Conservation (phyloP, 1,284 basidiomycete genomes). For the Ganoderma boninense region DNA sequence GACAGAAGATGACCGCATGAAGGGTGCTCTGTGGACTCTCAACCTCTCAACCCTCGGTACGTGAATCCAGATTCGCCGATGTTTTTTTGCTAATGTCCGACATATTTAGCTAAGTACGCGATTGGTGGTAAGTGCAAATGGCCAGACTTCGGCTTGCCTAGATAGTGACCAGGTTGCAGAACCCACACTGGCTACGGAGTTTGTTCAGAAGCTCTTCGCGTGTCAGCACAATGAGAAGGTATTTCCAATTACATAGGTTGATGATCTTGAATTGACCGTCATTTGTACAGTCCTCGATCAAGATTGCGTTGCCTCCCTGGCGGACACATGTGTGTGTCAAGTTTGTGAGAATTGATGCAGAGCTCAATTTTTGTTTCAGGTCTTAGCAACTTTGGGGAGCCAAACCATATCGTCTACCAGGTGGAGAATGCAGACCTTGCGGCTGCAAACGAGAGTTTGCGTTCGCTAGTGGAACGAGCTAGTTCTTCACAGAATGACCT, state of each 20-base stretch:
- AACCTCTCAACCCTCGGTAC: constrained; percentile 68
- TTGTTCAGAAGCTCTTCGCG: constrained; percentile 61
- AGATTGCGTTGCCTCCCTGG: constrained; percentile 64
- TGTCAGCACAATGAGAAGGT: constrained; percentile 80
- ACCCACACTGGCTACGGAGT: constrained; percentile 56
- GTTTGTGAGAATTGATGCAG: neutral
- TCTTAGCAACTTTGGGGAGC: constrained; percentile 66
- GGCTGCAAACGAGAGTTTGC: constrained; percentile 47
- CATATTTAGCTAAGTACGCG: constrained; percentile 59
- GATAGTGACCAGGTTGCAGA: constrained; percentile 35
- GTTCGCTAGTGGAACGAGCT: constrained; percentile 44
- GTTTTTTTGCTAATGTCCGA: neutral
- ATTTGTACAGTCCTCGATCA: constrained; percentile 68
- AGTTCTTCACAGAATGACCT: constrained; percentile 47
- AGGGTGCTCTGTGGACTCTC: constrained; percentile 90
- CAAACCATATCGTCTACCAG: constrained; percentile 62
- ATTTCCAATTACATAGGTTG: neutral
- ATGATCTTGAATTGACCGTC: neutral
- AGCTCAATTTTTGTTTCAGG: constrained; percentile 46
- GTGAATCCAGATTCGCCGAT: constrained; percentile 10
- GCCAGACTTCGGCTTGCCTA: neutral
- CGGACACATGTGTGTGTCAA: constrained; percentile 64
- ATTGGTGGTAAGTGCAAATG: constrained; percentile 53
- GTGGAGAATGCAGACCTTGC: constrained; percentile 55
- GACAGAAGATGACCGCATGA: constrained; percentile 88